A percentile compares a stretch with the other conserved stretches of the same genome.
These are phyloP conservation scores for Aciculosporium take DNA, from an alignment of 2,329 filamentous ascomycete species.

Conservation along the genomic window DNA sequence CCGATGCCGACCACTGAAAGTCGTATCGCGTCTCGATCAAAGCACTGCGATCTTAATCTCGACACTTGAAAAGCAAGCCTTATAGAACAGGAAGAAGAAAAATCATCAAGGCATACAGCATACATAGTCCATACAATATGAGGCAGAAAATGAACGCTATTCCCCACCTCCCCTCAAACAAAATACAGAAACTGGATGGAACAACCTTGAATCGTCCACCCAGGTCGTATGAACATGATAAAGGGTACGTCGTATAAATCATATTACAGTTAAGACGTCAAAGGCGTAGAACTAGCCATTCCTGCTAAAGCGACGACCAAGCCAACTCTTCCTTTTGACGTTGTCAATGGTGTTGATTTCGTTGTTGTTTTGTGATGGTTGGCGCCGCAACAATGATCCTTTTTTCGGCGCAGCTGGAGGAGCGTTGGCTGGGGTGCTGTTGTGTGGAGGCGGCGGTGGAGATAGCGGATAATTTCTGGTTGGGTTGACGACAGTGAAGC, in stretches of 20 bases:
- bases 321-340: constrained; percentile 84
- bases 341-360: background rate
- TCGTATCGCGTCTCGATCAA: background rate
- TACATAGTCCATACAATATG: background rate
- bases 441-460: constrained; percentile 10
- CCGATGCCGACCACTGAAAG: background rate
- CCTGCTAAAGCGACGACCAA: constrained; percentile 69
- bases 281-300: constrained; percentile 9
- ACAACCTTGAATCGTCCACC: background rate
- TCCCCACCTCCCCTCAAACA: background rate
- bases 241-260: background rate
- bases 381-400: constrained; percentile 10
- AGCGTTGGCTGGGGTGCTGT: constrained; percentile 9
- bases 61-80: background rate
- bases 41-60: background rate
- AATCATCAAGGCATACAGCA: constrained; percentile 3
- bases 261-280: background rate
- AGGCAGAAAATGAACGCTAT: background rate
- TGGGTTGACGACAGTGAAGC: constrained; percentile 20
- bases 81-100: constrained; percentile 3
- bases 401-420: constrained; percentile 15
- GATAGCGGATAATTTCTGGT: constrained; percentile 13
- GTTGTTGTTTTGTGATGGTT: background rate
- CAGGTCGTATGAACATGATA: background rate
- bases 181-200: background rate